These are phyloP conservation scores for Trichoderma virens DNA, from an alignment of 495 filamentous ascomycete species.

Conservation along the genomic window DNA sequence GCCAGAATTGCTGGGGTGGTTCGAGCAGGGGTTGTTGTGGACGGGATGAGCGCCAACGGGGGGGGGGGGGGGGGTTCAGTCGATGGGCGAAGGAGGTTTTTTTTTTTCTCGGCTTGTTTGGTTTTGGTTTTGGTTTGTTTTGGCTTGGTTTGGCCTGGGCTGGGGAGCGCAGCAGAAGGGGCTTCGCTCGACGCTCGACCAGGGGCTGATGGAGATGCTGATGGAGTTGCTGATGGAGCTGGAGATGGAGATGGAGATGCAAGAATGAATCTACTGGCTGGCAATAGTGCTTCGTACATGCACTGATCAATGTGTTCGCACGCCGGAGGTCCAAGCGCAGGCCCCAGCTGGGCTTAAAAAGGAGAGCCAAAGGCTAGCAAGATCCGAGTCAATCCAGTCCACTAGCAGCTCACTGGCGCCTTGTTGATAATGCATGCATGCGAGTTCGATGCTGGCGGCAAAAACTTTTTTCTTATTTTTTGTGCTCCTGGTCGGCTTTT, in stretches of 20 bases:
- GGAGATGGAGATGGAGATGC: neutral
- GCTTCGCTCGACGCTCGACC: slow-evolving; percentile 3
- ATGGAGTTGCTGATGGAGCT: neutral
- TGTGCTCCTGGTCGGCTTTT: neutral
- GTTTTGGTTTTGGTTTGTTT: too few species aligned
- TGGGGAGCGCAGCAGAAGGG: slow-evolving; percentile 4
- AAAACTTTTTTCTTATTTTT: neutral
- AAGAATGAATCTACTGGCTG: neutral
- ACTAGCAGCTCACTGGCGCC: neutral
- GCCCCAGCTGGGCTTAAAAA: too few species aligned
- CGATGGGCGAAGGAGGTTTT: neutral
- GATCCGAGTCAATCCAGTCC: neutral
- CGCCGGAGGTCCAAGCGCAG: too few species aligned
- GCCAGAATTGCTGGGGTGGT: slow-evolving; percentile 3
- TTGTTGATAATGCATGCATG: too few species aligned
- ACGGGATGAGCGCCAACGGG: neutral
- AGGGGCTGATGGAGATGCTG: neutral
- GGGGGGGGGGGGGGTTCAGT: neutral
- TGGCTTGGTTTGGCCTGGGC: too few species aligned
- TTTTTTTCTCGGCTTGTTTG: neutral
- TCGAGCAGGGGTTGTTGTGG: neutral
- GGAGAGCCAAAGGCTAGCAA: too few species aligned
- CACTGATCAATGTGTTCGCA: too few species aligned
- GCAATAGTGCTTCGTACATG: too few species aligned
- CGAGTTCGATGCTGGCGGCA: too few species aligned